Conservation (phyloP, 768 basidiomycete genomes). For the Lactarius hengduanensis region DNA sequence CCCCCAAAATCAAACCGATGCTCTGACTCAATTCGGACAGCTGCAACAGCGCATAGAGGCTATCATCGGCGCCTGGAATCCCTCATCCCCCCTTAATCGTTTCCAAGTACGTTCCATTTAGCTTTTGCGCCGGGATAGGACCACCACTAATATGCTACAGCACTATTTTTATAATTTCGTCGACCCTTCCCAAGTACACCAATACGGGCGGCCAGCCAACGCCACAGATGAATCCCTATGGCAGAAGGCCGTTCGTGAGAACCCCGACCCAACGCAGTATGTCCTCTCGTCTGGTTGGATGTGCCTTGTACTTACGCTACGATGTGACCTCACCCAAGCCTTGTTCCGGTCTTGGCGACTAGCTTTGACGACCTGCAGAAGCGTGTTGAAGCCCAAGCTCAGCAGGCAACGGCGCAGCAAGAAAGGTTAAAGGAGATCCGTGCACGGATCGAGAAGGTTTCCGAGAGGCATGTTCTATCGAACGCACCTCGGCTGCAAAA, state of each 20-base stretch:
- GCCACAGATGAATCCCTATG: slow-evolving; percentile 69
- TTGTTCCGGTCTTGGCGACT: slow-evolving; percentile 75
- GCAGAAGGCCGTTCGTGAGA: slow-evolving; percentile 77
- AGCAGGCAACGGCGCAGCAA: slow-evolving; percentile 64
- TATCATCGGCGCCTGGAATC: slow-evolving; percentile 70
- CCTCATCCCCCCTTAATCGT: slow-evolving; percentile 63
- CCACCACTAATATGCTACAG: slow-evolving; percentile 39
- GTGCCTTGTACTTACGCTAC: slow-evolving; percentile 11
- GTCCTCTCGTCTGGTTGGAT: slow-evolving; percentile 29
- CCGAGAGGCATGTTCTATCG: slow-evolving; percentile 60
- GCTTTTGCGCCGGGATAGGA: neutral
- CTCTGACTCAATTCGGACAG: slow-evolving; percentile 55
- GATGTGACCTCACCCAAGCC: slow-evolving; percentile 40
- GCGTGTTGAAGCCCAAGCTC: slow-evolving; percentile 72
- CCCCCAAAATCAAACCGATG: slow-evolving; percentile 53
- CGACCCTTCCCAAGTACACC: slow-evolving; percentile 58
- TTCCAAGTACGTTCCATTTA: slow-evolving; percentile 61
- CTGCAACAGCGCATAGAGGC: slow-evolving; percentile 59
- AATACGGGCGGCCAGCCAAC: slow-evolving; percentile 72
- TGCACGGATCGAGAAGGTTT: slow-evolving; percentile 57
- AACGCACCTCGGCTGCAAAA: slow-evolving; percentile 68
- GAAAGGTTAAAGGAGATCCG: slow-evolving; percentile 72
- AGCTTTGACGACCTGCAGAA: slow-evolving; percentile 81
- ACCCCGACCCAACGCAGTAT: slow-evolving; percentile 78
- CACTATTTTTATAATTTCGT: slow-evolving; percentile 85